Conservation (phyloP, 2,329 filamentous ascomycete species). For the Fusarium fracticaudum region DNA sequence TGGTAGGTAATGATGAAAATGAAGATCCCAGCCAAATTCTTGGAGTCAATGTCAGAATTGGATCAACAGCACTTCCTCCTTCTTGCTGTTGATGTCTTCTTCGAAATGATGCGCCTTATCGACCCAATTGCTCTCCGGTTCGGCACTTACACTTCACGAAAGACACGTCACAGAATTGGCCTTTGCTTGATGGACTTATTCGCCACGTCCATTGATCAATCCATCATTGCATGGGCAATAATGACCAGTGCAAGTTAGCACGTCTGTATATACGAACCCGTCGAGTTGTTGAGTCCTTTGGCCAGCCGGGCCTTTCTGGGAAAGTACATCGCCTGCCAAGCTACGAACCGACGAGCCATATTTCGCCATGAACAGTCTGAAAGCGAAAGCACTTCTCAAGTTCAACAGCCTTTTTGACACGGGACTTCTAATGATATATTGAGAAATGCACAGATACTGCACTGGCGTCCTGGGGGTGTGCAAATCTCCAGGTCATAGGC, state of each 20-base stretch:
- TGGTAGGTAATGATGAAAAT: neutral
- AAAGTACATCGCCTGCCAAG: neutral
- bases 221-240: neutral
- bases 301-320: neutral
- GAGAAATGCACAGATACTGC: neutral
- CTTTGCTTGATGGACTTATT: neutral
- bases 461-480: neutral
- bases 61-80: neutral
- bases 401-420: neutral
- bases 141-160: neutral
- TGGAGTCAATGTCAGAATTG: neutral
- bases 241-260: neutral
- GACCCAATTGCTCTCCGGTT: neutral
- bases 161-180: neutral
- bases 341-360: neutral
- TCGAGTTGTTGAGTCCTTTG: neutral
- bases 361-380: neutral
- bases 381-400: neutral
- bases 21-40: neutral
- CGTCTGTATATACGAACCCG: fast-evolving
- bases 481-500: neutral
- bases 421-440: fast-evolving
- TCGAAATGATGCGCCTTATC: fast-evolving
- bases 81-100: neutral
- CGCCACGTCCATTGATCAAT: neutral